Base-by-base conservation (phyloP, 1,284 basidiomycete species). In the Melanopsichium pennsylvanicum region DNA sequence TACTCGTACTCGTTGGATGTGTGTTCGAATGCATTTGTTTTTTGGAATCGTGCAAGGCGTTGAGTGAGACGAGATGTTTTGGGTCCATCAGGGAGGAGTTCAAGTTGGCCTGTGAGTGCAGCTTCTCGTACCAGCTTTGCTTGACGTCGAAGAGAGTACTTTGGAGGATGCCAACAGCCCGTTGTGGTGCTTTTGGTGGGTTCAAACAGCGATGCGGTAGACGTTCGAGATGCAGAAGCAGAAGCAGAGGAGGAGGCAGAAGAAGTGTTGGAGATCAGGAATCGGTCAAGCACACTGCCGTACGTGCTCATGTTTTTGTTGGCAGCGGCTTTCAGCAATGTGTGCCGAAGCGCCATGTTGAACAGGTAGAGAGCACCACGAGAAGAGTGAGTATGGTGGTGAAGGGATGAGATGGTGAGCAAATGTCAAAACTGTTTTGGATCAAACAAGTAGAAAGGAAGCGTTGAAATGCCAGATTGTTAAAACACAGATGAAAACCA, bases 121-220 rank as follows among this genome's bases (percentile, higher is more conserved):
- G 74, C 71, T 23, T 69, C 55, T 33, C 49, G 60, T 31, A 62
- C 60, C 2, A 76, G 51, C 41, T 54, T 46, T 10, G 71, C 64
- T 61, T 76, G 71, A 13, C 71, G 70, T 1, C 74, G 68, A 27
- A 59, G 61, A 6, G 66, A 70, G 52, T 64, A 72, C 13, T 43
- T 27, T 1, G 74, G 69, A 8, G 74, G 74, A 0, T 47, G 35
- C 74, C 74, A 76, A 29, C 55, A 60, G n/a, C 62, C 66, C 16
- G 71, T 52, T 12, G 38, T 29, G 15, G 36, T 4, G n/a, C 42
- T 44, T 26, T 60, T 55, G 32, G 51, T 46, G 12, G 51, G 35
- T 36, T 59, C 51, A 33, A 63, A 70, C 7, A 59, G 19, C 13
- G 52, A 56, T 34, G 46, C 50, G 22, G 31, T n/a, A 4, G 23